Evolutionary conservation across 2,329 filamentous ascomycete species (phyloP).

Genomic region (Colletotrichum zoysiae): DNA sequence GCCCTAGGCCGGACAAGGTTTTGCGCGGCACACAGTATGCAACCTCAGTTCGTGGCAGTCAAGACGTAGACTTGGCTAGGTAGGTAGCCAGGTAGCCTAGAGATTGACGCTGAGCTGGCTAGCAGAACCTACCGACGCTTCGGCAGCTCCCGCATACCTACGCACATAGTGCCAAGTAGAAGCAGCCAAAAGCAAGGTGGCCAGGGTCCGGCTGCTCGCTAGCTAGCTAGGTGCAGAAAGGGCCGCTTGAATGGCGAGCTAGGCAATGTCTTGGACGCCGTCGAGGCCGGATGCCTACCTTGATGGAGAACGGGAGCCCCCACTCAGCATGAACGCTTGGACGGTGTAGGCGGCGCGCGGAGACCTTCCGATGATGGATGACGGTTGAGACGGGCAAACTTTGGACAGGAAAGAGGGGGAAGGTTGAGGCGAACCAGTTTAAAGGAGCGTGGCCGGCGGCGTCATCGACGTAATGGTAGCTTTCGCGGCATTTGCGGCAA

Average conservation of each 20-base stretch:
- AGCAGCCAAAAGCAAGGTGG: neutral
- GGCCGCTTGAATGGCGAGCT: neutral
- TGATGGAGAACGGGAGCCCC: conserved; percentile 14
- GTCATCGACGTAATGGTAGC: neutral
- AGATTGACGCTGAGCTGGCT: neutral
- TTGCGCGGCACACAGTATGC: neutral
- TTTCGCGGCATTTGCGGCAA: neutral
- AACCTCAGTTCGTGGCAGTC: neutral
- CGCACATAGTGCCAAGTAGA: neutral
- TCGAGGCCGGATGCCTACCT: neutral
- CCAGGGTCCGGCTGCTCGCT: neutral
- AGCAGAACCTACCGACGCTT: neutral
- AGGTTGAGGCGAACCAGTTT: neutral
- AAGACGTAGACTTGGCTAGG: neutral
- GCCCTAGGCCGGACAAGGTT: conserved; percentile 11
- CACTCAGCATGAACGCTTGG: conserved; percentile 1
- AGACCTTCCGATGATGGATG: neutral
- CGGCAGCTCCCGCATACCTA: neutral
- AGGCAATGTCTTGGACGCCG: neutral
- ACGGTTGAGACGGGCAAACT: neutral
- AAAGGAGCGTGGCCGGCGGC: neutral
- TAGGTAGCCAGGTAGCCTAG: no score
- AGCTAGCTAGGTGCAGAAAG: neutral
- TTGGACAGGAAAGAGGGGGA: neutral
- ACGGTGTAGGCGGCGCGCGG: neutral